These are phyloP conservation scores for Syzygium oleosum DNA, from an alignment of 345 rosid species.

Conservation along the genomic window DNA sequence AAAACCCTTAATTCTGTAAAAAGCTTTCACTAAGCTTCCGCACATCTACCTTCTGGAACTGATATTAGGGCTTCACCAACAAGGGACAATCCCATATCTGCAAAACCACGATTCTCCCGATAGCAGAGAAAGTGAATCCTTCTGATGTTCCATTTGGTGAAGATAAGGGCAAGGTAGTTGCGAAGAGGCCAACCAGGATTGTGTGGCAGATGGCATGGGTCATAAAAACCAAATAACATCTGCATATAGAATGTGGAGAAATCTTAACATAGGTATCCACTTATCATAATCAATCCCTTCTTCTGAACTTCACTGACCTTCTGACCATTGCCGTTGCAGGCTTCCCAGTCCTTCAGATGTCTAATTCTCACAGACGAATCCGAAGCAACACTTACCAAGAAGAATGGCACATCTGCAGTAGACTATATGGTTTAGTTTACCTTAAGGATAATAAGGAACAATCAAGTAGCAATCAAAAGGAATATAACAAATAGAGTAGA, in stretches of 20 bases:
- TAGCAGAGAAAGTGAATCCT: constrained; percentile 67
- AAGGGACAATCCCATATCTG: constrained; percentile 72
- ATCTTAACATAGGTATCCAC: not conserved
- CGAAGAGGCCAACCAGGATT: constrained; percentile 99
- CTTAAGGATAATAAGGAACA: not conserved
- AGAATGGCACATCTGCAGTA: constrained; percentile 76
- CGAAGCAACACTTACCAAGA: constrained; percentile 51
- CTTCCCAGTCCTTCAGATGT: constrained; percentile 69
- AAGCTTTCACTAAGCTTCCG: constrained; percentile 23
- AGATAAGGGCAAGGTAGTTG: constrained; percentile 73
- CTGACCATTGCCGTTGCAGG: constrained; percentile 48
- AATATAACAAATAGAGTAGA: not conserved
- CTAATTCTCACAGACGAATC: constrained; percentile 45
- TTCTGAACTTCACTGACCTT: constrained; percentile 34
- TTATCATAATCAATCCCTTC: not conserved
- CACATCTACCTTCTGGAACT: constrained; percentile 54
- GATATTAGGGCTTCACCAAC: constrained; percentile 66
- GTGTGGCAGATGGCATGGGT: constrained; percentile 82
- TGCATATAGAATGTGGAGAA: constrained; percentile 15
- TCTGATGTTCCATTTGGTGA: constrained; percentile 64
- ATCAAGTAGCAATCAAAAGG: not conserved
- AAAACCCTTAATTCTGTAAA: not conserved
- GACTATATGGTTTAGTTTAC: not conserved
- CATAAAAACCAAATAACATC: constrained; percentile 84
- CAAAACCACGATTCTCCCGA: constrained; percentile 86